Evolutionary conservation across 2,329 filamentous ascomycete species (phyloP), one percentile per base, ranked within the genome.

Genomic region (Beauveria sp.): DNA sequence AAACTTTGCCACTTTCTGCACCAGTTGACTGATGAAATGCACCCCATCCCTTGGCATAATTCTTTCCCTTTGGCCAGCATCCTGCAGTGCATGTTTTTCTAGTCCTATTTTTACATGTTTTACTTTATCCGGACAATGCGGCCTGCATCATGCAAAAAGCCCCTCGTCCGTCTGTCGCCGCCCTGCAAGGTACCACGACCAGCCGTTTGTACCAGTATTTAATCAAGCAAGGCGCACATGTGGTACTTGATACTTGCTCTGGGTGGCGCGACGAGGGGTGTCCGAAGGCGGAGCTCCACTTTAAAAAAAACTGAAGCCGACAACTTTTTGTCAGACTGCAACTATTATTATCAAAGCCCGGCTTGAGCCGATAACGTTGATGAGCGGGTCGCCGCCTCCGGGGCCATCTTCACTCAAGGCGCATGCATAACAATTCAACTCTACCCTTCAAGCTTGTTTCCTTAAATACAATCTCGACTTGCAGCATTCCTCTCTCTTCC

Each of bases 221-320:
- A 12, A 34, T 34, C 30, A 34, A 34, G 10, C 30, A 34, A 34
- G 30, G 10, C 3, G 30, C 6, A 16, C 47, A 47, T 20, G 8
- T 30, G 47, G 46, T 58, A 58, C 56, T 51, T 51, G 18, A 46
- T 12, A 14, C 24, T 43, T 22, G 20, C 18, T 12, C 1, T 24
- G 43, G 26, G 57, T 60, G 57, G 57, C 57, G 57, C 26, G 43
- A 53, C 47, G 45, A 58, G 47, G 26, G 26, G 49, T 43, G 58
- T 54, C 58, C 58, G 58, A 60, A 60, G 58, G 49, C 58, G 58
- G 58, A 60, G 58, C 58, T 40, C 40, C 42, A 34, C 5, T 30
- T 14, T 1, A 14, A 40, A 58, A 26, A 49, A 57, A 40, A 30
- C 3, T 12, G 30, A 47, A 40, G 16, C 47, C 28, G 54, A 24